A percentile compares a stretch with the other conserved stretches of the same genome.
Evolutionary conservation across 352 stramenopile species (phyloP).

Genomic region (Pythium phragmitis): DNA sequence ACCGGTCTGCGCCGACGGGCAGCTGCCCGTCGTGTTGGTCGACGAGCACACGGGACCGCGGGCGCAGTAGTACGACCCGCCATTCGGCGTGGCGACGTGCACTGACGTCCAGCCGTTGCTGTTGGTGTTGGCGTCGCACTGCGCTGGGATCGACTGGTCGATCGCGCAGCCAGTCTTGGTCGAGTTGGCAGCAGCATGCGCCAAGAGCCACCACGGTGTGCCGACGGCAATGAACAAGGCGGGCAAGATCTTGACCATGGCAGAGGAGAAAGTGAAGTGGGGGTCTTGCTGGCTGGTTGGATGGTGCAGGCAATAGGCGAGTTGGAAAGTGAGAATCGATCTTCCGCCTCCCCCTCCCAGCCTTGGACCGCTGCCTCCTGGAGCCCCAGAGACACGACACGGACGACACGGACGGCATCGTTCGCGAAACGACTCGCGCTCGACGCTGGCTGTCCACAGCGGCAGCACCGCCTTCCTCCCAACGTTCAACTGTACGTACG

Average conservation of each 20-base stretch:
- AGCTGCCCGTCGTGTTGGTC: constrained; percentile 2
- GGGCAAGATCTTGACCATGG: constrained; percentile 24
- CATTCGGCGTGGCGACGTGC: not conserved
- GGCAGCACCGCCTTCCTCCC: not conserved
- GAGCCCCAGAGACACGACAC: not conserved
- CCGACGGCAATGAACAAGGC: constrained; percentile 19
- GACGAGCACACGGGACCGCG: constrained; percentile 1
- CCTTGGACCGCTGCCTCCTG: not conserved
- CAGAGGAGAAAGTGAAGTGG: not conserved
- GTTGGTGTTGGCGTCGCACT: not conserved
- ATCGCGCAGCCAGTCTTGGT: constrained; percentile 5
- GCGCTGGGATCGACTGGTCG: constrained; percentile 8
- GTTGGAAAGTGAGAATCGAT: constrained; percentile 13
- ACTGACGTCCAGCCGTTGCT: constrained; percentile 9
- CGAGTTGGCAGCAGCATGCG: not conserved
- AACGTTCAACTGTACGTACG: not conserved
- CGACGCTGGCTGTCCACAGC: not conserved
- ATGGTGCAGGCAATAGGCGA: not conserved
- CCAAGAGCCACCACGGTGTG: constrained; percentile 5
- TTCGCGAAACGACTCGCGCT: not conserved
- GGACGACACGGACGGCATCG: not conserved
- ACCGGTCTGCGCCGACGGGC: constrained; percentile 7
- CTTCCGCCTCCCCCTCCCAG: too few relatives aligned
- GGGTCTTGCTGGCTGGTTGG: not conserved
- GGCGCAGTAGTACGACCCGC: constrained; percentile 5